Percentiles rank a stretch among this genome's conserved stretches.
Conservation (phyloP, 345 rosid genomes). For the Populus simonii region DNA sequence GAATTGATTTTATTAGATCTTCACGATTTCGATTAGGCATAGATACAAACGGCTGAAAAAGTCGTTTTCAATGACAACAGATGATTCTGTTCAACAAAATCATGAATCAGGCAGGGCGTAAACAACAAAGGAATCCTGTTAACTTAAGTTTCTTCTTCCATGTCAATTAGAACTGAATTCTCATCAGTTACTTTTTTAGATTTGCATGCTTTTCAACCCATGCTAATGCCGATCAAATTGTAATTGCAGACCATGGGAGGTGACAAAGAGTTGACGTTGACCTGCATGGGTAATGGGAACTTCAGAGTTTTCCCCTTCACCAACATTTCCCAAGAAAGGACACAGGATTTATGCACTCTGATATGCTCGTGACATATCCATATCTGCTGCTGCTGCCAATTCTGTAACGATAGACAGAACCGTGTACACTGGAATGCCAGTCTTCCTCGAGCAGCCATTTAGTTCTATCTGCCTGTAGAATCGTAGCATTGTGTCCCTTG, state of each 20-base stretch:
- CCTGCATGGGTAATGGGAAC: constrained; percentile 64
- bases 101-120: no score
- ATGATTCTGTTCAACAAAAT: no score
- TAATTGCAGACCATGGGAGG: constrained; percentile 53
- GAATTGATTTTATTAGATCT: neutral
- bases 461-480: no score
- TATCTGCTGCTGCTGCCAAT: no score
- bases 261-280: constrained; percentile 56
- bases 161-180: neutral
- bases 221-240: neutral
- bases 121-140: no score
- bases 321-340: constrained; percentile 56
- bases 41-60: neutral
- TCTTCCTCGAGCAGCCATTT: no score
- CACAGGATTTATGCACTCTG: constrained; percentile 67
- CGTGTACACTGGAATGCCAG: no score
- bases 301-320: constrained; percentile 59
- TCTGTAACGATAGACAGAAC: no score
- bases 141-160: neutral
- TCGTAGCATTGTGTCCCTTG: no score
- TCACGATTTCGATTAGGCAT: neutral
- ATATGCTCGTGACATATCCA: constrained; percentile 42
- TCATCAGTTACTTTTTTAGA: neutral
- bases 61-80: no score
- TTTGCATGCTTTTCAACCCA: no score